These are phyloP conservation scores for Pichia sp. DNA, from an alignment of 1,139 yeast species.

Conservation along the genomic window DNA sequence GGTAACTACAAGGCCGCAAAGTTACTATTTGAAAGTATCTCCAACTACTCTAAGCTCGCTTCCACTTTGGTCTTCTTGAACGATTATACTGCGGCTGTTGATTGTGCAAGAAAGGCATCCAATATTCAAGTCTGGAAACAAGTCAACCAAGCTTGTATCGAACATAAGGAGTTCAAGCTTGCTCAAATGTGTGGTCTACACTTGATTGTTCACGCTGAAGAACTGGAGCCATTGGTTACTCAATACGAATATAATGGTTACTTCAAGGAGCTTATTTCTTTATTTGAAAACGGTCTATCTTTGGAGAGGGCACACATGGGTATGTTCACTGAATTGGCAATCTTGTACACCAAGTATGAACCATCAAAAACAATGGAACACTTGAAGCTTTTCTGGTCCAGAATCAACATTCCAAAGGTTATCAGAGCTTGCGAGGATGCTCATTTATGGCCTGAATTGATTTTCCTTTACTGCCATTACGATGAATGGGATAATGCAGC, in stretches of 20 bases:
- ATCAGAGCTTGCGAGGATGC: constrained; percentile 90
- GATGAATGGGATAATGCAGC: constrained; percentile 99
- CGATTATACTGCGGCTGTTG: constrained; percentile 96
- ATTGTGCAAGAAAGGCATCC: constrained; percentile 97
- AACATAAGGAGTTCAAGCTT: constrained; percentile 87
- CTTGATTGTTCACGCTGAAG: constrained; percentile 96
- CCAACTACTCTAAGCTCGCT: constrained; percentile 93
- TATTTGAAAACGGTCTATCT: constrained; percentile 93
- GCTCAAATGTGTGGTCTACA: constrained; percentile 99
- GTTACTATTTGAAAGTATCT: constrained; percentile 73
- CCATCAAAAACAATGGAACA: constrained; percentile 95
- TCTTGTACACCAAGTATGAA: constrained; percentile 81
- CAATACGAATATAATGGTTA: constrained; percentile 89
- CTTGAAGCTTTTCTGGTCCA: constrained; percentile 94
- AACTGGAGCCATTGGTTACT: constrained; percentile 79
- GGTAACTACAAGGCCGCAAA: constrained; percentile 91
- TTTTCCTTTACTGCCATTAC: constrained; percentile 93
- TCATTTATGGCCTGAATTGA: constrained; percentile 94
- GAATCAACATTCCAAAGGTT: constrained; percentile 96
- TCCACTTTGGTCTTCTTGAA: constrained; percentile 87
- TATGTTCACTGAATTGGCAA: constrained; percentile 95
- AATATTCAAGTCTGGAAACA: constrained; percentile 95
- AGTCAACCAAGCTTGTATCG: constrained; percentile 95
- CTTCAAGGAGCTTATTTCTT: constrained; percentile 82
- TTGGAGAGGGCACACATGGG: constrained; percentile 99